Evolutionary conservation across 2,329 filamentous ascomycete genomes (phyloP).

Genomic region (Passalora sequoiae): DNA sequence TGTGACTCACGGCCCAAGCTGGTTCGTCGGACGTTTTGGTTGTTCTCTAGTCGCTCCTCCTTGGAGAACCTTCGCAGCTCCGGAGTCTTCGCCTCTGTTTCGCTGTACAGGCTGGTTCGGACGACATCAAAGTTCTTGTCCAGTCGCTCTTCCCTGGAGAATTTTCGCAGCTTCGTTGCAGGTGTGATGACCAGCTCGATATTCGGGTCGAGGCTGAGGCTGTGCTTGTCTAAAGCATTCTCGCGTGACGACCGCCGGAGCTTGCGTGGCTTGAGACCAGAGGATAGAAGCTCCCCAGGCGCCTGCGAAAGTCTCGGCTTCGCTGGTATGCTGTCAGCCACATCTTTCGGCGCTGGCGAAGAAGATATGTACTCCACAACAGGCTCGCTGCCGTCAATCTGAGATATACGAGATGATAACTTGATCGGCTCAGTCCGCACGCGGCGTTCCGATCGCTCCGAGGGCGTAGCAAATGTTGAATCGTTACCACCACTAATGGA

Average conservation of each 20-base stretch:
- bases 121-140: conserved; percentile 19
- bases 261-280: conserved; percentile 12
- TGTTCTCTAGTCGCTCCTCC: conserved; percentile 19
- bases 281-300: not conserved
- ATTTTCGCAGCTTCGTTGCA: conserved; percentile 16
- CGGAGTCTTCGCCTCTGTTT: conserved; percentile 8
- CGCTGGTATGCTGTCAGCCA: not conserved
- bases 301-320: not conserved
- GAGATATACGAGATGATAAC: conserved; percentile 5
- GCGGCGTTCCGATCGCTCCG: conserved; percentile 2
- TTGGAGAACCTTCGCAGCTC: conserved; percentile 18
- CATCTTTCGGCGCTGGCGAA: not conserved
- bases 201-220: not conserved
- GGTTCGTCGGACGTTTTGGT: conserved; percentile 18
- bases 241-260: conserved; percentile 17
- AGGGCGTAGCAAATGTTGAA: not conserved
- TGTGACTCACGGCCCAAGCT: conserved; percentile 14
- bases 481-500: conserved; percentile 14
- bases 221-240: conserved; percentile 11
- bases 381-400: conserved; percentile 7
- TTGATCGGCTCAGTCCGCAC: not conserved
- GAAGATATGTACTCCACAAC: not conserved
- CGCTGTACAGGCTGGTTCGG: conserved; percentile 15
- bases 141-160: conserved; percentile 17
- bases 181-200: conserved; percentile 1